Evolutionary conservation across 257 asterid species (phyloP).

Genomic region (Plantago ovata): DNA sequence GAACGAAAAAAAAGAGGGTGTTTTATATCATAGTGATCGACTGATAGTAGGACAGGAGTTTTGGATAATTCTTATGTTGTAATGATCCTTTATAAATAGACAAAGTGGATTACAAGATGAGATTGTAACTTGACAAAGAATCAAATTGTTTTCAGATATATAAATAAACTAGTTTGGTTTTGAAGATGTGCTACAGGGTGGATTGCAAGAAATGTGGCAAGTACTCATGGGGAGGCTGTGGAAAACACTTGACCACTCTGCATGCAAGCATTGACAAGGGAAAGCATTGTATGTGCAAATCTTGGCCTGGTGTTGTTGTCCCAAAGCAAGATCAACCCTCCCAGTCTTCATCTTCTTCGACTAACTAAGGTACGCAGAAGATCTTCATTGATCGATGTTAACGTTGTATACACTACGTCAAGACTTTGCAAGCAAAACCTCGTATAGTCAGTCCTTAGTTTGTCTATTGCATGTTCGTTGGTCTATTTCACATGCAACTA

Average conservation of each 20-base stretch:
- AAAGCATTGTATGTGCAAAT: slow-evolving; percentile 64
- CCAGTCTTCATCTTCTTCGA: slow-evolving; percentile 17
- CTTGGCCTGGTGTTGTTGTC: slow-evolving; percentile 73
- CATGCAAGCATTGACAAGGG: slow-evolving; percentile 50
- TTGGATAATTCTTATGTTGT: slow-evolving; percentile 30
- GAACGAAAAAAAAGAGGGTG: slow-evolving; percentile 11
- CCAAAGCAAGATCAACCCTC: slow-evolving; percentile 26
- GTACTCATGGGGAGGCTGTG: slow-evolving; percentile 66
- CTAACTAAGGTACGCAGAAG: slow-evolving; percentile 17
- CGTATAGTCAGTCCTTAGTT: too few species aligned
- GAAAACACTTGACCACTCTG: slow-evolving; percentile 44
- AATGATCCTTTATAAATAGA: slow-evolving; percentile 11
- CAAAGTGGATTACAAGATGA: slow-evolving; percentile 6
- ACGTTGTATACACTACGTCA: neutral
- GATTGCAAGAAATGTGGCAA: slow-evolving; percentile 72
- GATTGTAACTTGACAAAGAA: neutral
- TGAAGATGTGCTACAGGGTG: slow-evolving; percentile 47
- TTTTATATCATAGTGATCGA: neutral
- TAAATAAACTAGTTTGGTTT: neutral
- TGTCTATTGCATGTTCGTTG: too few species aligned
- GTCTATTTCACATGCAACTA: too few species aligned
- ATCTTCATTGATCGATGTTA: neutral
- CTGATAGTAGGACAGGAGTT: slow-evolving; percentile 15
- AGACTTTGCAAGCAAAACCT: neutral
- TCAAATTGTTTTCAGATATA: neutral